Base-by-base conservation (phyloP, 1,139 yeast genomes). In the Zygoascus sp. region DNA sequence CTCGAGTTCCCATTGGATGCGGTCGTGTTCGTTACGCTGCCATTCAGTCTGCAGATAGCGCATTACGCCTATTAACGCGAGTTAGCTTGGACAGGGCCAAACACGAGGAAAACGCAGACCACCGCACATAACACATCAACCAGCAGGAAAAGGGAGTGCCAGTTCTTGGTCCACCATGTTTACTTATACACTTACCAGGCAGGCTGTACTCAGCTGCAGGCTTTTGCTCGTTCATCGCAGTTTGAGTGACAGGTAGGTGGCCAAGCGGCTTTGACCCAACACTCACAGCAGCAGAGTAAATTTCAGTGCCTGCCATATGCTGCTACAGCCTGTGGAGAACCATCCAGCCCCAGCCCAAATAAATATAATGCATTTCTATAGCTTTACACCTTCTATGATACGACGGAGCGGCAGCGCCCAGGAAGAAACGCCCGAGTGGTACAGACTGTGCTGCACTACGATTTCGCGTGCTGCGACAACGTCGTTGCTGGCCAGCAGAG, bases 381-480 rank as follows among this genome's bases (percentile, higher is more conserved):
- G n/a, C 16, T 15, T 20, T 8, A 40, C 47, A 7, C 53, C 47
- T 47, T 75, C 80, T 21, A 79, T 59, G 2, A 78, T 59, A 54
- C 75, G 76, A 46, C 77, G 72, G 41, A 80, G 61, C 3, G 84
- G 80, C 17, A 74, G 65, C 46, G 80, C 75, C 85, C 86, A 80
- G 13, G 62, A 52, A 44, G 80, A 72, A 3, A 75, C 75, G 1
- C 81, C 81, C 47, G 70, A 76, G 52, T 76, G 73, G 3, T 61
- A 56, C 64, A 79, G 65, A 75, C 77, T 76, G 58, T 75, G 78
- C 44, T 68, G 66, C 6, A 61, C 75, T 54, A 53, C 72, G 53
- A 39, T 62, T 57, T 51, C 59, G 49, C 62, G 67, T 54, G 58
- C 65, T n/a, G 42, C 47, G 8, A 35, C 42, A 2, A 45, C 40